Percentiles rank a stretch among this genome's conserved stretches.
Conservation (phyloP, 345 rosid species). For the Sonneratia caseolaris region DNA sequence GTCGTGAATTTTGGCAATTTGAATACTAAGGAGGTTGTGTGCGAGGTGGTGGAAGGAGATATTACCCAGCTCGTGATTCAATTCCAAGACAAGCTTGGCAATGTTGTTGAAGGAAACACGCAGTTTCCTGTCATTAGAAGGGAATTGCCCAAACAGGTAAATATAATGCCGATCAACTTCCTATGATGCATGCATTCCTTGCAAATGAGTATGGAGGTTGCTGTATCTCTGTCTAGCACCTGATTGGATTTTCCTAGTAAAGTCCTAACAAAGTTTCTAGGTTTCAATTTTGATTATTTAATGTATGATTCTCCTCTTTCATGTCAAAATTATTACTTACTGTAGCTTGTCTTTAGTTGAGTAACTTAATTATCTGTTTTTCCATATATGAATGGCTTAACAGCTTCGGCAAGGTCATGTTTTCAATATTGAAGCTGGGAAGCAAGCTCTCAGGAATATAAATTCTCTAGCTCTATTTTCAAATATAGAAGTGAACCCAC, state of each 20-base stretch:
- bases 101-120: conserved; percentile 90
- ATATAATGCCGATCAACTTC: background rate
- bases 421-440: conserved; percentile 93
- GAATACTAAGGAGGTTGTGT: conserved; percentile 89
- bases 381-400: conserved; percentile 14
- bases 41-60: conserved; percentile 98
- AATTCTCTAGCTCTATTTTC: conserved; percentile 77
- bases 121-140: conserved; percentile 66
- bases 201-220: background rate
- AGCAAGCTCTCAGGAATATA: conserved; percentile 81
- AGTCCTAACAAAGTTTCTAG: background rate
- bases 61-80: conserved; percentile 71
- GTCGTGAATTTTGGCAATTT: conserved; percentile 94
- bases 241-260: background rate
- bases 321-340: background rate
- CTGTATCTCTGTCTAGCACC: background rate
- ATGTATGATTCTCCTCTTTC: background rate
- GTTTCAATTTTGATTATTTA: background rate
- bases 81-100: conserved; percentile 91
- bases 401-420: conserved; percentile 81
- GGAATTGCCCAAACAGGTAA: conserved; percentile 78
- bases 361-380: conserved; percentile 1
- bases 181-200: background rate
- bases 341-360: background rate
- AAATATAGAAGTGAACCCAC: conserved; percentile 91